Evolutionary conservation across 163 green algal species (phyloP).

Genomic region (Scenedesmus sp.): DNA sequence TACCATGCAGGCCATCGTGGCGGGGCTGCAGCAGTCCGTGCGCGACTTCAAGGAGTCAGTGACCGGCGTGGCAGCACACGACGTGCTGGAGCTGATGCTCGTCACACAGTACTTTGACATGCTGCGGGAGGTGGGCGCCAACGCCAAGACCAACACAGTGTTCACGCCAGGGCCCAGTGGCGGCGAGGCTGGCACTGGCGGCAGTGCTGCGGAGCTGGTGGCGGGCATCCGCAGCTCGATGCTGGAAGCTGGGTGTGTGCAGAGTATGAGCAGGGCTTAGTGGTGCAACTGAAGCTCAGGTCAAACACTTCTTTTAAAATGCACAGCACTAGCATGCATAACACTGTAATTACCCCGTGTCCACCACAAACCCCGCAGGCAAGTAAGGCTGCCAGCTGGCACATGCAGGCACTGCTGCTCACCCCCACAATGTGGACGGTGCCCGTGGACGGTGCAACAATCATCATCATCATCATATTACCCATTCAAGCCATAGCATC

Average conservation of each 20-base stretch:
- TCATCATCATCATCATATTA: no score
- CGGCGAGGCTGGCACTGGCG: not conserved
- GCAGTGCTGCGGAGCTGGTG: not conserved
- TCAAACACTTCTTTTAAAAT: no score
- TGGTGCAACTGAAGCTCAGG: conserved; percentile 11
- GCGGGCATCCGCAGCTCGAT: not conserved
- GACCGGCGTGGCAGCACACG: conserved; percentile 43
- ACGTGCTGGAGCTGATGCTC: conserved; percentile 95
- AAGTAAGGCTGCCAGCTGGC: no score
- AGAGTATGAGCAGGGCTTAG: conserved; percentile 28
- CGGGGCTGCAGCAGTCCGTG: conserved; percentile 93
- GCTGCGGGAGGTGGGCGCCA: conserved; percentile 46
- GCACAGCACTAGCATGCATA: no score
- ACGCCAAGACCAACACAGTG: conserved; percentile 39
- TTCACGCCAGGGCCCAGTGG: conserved; percentile 14
- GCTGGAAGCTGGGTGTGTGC: conserved; percentile 39
- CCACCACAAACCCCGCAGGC: no score
- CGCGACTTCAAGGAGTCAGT: conserved; percentile 63
- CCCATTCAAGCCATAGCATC: no score
- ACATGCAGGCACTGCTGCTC: no score
- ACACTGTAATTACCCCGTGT: no score
- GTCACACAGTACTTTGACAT: conserved; percentile 81
- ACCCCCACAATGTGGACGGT: no score
- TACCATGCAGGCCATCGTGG: conserved; percentile 95
- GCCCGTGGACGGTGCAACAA: no score